A percentile compares a stretch with the other conserved stretches of the same genome.
Evolutionary conservation across 139 green algal species (phyloP).

Genomic region (Chlorella sp.): DNA sequence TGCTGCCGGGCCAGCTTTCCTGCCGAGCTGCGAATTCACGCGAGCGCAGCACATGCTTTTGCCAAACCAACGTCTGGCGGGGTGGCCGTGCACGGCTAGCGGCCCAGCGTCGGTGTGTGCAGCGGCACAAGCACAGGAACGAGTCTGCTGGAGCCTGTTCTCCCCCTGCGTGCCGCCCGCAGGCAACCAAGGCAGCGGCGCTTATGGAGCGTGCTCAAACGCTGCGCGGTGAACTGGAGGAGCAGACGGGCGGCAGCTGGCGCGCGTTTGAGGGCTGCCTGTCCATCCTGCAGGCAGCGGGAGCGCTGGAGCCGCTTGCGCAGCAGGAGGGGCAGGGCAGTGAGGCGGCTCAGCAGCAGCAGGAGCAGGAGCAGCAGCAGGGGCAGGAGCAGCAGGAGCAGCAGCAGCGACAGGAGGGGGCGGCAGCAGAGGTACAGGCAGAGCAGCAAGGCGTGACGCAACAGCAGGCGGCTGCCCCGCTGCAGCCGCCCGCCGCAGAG

Average conservation of each 20-base stretch:
- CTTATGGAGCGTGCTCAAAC: slow-evolving; percentile 36
- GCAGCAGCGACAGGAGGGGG: too few relatives aligned
- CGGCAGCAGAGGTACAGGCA: neutral
- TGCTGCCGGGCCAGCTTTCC: neutral
- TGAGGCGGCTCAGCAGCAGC: neutral
- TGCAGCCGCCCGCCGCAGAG: neutral
- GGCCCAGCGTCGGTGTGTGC: too few relatives aligned
- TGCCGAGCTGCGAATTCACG: neutral
- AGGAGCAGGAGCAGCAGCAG: neutral
- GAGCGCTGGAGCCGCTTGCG: neutral
- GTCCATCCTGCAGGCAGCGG: slow-evolving; percentile 60
- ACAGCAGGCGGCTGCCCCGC: neutral
- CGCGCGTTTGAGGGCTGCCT: slow-evolving; percentile 61
- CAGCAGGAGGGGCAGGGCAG: neutral
- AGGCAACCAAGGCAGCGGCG: slow-evolving; percentile 31
- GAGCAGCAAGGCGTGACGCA: too few relatives aligned
- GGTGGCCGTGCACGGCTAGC: neutral
- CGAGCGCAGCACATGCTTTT: neutral
- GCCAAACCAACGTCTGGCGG: neutral
- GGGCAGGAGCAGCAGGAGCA: neutral
- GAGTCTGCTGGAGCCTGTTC: too few relatives aligned
- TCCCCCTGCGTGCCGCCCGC: neutral
- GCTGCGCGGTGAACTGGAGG: slow-evolving; percentile 50
- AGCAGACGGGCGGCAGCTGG: slow-evolving; percentile 49
- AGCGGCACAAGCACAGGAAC: neutral